Evolutionary conservation across 768 basidiomycete species (phyloP).

Genomic region (Serendipita sp.): DNA sequence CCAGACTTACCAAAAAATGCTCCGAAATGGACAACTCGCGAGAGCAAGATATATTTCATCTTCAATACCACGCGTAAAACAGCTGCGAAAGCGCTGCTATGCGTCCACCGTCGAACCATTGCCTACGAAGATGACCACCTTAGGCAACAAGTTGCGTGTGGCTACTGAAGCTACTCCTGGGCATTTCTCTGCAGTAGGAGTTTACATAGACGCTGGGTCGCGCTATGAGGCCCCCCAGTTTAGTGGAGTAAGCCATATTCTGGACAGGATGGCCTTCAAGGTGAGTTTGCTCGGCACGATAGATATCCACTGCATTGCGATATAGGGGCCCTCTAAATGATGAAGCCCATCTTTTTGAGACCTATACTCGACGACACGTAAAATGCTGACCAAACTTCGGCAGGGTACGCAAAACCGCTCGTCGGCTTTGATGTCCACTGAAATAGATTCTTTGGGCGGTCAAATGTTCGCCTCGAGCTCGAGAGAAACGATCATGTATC

Average conservation of each 20-base stretch:
- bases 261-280: constrained; percentile 96
- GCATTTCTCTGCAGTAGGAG: constrained; percentile 85
- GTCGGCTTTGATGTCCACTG: constrained; percentile 60
- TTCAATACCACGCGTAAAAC: not conserved
- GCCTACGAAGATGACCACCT: constrained; percentile 48
- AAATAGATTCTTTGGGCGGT: constrained; percentile 73
- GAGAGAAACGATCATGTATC: constrained; percentile 93
- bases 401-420: constrained; percentile 64
- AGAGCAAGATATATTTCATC: constrained; percentile 1
- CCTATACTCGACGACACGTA: not conserved
- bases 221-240: constrained; percentile 64
- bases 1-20: not conserved
- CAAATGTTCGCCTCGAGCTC: constrained; percentile 85
- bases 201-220: constrained; percentile 88
- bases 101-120: not conserved
- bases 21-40: not conserved
- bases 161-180: constrained; percentile 83
- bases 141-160: constrained; percentile 83
- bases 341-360: not conserved
- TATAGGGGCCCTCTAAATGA: constrained; percentile 1
- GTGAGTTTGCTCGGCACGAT: constrained; percentile 25
- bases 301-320: constrained; percentile 5
- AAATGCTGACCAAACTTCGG: not conserved
- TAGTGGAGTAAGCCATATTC: constrained; percentile 76
- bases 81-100: not conserved